These are phyloP conservation scores for Quercus phellos DNA, from an alignment of 331 rosid species.

Conservation along the genomic window DNA sequence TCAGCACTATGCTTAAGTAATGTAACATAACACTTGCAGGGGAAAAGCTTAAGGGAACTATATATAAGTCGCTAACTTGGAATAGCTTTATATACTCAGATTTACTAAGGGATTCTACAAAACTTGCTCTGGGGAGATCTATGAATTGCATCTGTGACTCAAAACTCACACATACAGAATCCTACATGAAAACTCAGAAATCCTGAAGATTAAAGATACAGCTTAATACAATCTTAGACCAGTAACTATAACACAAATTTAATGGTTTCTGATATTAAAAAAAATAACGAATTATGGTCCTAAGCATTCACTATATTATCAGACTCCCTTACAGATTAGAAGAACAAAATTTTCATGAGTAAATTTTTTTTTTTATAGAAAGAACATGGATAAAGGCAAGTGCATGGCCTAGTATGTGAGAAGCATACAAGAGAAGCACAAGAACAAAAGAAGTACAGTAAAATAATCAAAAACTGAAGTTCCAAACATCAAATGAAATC, in stretches of 20 bases:
- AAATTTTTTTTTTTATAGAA: background rate
- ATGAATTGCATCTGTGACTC: background rate
- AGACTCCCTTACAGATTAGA: background rate
- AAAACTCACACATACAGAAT: background rate
- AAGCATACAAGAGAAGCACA: background rate
- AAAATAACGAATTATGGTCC: background rate
- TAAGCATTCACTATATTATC: background rate
- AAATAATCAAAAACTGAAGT: background rate
- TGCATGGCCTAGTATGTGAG: background rate
- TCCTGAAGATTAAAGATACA: background rate
- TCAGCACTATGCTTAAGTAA: background rate
- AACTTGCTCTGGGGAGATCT: background rate
- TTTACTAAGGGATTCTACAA: background rate
- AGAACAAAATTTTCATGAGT: background rate
- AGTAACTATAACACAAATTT: background rate
- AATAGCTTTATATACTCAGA: constrained; percentile 9
- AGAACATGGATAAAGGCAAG: background rate
- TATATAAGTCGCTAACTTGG: constrained; percentile 7
- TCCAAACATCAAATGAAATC: background rate
- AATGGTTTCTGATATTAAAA: too few species aligned
- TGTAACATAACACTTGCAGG: background rate
- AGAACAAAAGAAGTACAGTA: background rate
- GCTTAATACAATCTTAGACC: background rate
- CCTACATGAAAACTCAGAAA: background rate
- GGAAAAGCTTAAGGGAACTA: background rate